phyloP scores from a whole-genome alignment of 441 rosid species.

The Euphorbia corollata region DNA sequence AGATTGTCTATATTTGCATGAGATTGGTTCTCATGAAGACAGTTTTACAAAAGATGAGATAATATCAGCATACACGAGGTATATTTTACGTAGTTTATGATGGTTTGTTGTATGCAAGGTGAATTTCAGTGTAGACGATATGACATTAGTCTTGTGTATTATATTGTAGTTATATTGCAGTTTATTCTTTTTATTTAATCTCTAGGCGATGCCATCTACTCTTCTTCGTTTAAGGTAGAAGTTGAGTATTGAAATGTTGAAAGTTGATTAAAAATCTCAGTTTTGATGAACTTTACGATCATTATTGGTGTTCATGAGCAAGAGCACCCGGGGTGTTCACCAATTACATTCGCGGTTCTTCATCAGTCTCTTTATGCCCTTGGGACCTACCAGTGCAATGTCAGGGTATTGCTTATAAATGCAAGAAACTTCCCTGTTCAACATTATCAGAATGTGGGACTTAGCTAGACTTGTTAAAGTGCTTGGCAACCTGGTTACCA shows the following conservation, averaged over 20 bases:
- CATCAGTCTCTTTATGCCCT: background rate
- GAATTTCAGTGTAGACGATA: no score
- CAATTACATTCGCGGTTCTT: background rate
- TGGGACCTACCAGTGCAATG: background rate
- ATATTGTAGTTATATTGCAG: no score
- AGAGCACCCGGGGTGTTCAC: background rate
- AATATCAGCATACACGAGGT: slow-evolving; percentile 72
- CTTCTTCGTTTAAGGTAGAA: background rate
- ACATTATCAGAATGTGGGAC: no score
- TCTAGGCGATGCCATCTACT: background rate
- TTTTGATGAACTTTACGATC: background rate
- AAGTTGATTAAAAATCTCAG: background rate
- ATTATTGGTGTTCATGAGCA: background rate
- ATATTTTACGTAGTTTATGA: slow-evolving; percentile 6
- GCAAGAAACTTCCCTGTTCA: background rate
- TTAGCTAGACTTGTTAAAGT: no score
- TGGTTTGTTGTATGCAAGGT: background rate
- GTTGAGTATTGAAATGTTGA: background rate
- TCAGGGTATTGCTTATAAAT: background rate
- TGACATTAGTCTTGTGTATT: no score
- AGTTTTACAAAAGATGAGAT: slow-evolving; percentile 87
- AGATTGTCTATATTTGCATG: slow-evolving; percentile 83
- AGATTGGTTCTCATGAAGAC: slow-evolving; percentile 84
- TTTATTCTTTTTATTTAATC: background rate
- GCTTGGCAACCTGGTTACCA: no score